These are phyloP conservation scores for Pythium myriotylum DNA, from an alignment of 352 stramenopile species.

Conservation along the genomic window DNA sequence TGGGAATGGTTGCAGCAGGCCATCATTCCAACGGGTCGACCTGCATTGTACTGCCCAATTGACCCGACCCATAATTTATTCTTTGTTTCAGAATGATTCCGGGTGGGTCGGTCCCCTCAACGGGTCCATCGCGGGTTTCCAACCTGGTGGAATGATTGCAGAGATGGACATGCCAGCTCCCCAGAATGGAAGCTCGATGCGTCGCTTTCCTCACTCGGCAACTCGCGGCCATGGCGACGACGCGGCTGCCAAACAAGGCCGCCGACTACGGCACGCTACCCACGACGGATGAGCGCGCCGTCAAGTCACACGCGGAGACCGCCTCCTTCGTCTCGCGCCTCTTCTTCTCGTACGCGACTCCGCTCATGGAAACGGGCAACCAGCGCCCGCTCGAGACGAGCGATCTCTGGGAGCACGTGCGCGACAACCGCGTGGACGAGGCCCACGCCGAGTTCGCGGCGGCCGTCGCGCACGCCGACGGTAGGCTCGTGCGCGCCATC, in stretches of 20 bases:
- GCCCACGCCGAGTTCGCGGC: constrained; percentile 34
- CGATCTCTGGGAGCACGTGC: constrained; percentile 48
- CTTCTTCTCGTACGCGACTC: constrained; percentile 49
- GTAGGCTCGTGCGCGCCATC: constrained; percentile 35
- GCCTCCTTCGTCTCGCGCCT: constrained; percentile 31
- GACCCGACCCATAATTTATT: no score
- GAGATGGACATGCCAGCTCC: no score
- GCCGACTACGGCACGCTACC: constrained; percentile 3
- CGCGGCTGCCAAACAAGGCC: not conserved
- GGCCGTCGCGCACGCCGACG: constrained; percentile 24
- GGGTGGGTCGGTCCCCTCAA: no score
- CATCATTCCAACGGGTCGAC: no score
- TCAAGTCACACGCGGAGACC: not conserved
- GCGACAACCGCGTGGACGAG: constrained; percentile 25
- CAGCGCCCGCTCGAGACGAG: constrained; percentile 39
- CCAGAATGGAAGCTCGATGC: no score
- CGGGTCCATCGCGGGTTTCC: no score
- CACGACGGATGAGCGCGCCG: not conserved
- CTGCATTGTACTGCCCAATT: no score
- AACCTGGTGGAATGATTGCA: no score
- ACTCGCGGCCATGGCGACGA: not conserved
- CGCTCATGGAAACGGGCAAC: constrained; percentile 47
- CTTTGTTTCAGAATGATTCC: no score
- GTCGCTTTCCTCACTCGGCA: no score
- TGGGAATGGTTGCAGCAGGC: no score